phyloP scores from a whole-genome alignment of 306 rosid genomes.

The Quercus cerris region DNA sequence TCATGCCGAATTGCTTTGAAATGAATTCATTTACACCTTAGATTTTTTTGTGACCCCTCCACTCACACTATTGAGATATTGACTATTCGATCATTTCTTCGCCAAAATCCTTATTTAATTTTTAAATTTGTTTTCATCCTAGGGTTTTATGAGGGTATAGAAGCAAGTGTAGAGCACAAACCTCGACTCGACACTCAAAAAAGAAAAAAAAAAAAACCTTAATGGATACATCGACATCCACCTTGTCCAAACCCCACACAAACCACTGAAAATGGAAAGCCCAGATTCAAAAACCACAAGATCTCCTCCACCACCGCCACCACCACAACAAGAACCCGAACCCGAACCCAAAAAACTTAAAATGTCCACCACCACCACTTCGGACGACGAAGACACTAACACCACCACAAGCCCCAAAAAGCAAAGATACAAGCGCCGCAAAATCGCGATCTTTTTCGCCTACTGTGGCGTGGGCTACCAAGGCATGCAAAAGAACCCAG shows the following conservation, averaged over 20 bases:
- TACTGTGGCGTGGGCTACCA: constrained; percentile 94
- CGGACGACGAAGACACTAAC: constrained; percentile 57
- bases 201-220: neutral
- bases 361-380: constrained; percentile 79
- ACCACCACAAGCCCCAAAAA: constrained; percentile 31
- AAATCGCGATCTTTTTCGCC: constrained; percentile 82
- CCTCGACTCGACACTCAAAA: neutral
- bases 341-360: constrained; percentile 65
- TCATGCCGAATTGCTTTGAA: too few species aligned
- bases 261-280: constrained; percentile 53
- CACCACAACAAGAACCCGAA: constrained; percentile 49
- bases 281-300: constrained; percentile 34
- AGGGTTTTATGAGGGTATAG: constrained; percentile 38
- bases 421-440: constrained; percentile 73
- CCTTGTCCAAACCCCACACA: constrained; percentile 17
- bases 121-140: neutral
- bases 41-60: too few species aligned
- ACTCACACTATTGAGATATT: too few species aligned
- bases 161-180: neutral
- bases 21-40: too few species aligned
- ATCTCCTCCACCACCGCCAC: constrained; percentile 29
- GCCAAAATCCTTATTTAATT: too few species aligned
- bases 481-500: constrained; percentile 98
- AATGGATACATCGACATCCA: constrained; percentile 12
- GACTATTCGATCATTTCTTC: too few species aligned